Conservation (phyloP, 441 rosid species). For the Aquilaria agallochum region DNA sequence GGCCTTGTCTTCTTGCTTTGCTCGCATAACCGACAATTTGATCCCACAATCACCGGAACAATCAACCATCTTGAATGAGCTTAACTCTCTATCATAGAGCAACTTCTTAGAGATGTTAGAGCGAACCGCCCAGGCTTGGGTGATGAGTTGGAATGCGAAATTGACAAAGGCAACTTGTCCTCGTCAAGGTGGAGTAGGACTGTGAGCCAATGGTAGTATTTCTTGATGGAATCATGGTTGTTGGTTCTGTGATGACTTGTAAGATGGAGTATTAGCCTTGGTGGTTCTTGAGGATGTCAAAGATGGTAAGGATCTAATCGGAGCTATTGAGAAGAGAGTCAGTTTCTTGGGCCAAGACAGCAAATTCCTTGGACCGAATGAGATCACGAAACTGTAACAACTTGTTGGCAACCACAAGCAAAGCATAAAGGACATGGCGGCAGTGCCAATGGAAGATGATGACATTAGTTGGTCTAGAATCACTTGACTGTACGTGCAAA, state of each 20-base stretch:
- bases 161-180: conserved; percentile 70
- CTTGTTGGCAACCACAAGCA: background rate
- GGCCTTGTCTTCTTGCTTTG: conserved; percentile 6
- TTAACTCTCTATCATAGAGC: conserved; percentile 55
- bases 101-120: conserved; percentile 55
- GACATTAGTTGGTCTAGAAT: too few relatives aligned
- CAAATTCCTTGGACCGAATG: background rate
- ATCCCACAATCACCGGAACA: conserved; percentile 3
- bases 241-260: background rate
- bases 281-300: background rate
- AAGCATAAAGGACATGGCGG: too few relatives aligned
- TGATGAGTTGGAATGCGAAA: conserved; percentile 81
- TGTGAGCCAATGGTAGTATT: conserved; percentile 44
- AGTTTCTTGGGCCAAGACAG: background rate
- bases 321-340: background rate
- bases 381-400: background rate
- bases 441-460: too few relatives aligned
- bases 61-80: conserved; percentile 55
- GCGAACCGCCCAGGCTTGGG: conserved; percentile 80
- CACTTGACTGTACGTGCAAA: too few relatives aligned
- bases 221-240: background rate
- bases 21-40: conserved; percentile 50
- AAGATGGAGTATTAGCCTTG: background rate
- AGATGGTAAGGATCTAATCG: background rate
- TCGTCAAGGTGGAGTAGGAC: conserved; percentile 92